A percentile compares a stretch with the other conserved stretches of the same genome.
These are phyloP conservation scores for Geranium rotundifolium DNA, from an alignment of 345 rosid genomes.

Conservation along the genomic window DNA sequence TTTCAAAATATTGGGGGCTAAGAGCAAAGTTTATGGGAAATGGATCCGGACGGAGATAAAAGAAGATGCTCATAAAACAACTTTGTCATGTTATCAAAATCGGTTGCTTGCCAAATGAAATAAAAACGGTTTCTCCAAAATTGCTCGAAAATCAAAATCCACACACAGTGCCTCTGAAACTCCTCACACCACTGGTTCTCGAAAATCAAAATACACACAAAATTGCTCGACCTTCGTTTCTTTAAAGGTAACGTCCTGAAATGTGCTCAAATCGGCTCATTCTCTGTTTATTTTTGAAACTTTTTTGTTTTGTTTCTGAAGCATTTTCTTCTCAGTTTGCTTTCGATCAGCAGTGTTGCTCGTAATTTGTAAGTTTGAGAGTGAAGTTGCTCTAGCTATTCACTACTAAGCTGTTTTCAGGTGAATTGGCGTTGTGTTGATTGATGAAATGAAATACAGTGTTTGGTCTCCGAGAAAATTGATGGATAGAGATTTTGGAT, in stretches of 20 bases:
- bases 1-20: too few relatives aligned
- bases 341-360: too few relatives aligned
- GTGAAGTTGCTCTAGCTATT: not conserved
- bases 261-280: too few relatives aligned
- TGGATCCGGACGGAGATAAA: not conserved
- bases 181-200: constrained; percentile 27
- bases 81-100: not conserved
- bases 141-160: not conserved
- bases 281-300: too few relatives aligned
- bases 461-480: constrained; percentile 11
- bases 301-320: too few relatives aligned
- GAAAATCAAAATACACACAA: too few relatives aligned
- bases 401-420: not conserved
- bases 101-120: too few relatives aligned
- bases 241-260: constrained; percentile 3
- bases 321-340: too few relatives aligned
- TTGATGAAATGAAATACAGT: not conserved
- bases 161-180: constrained; percentile 23
- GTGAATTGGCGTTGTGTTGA: not conserved
- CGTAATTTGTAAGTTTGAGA: not conserved
- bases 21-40: too few relatives aligned
- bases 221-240: not conserved
- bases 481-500: not conserved
- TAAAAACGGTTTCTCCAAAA: too few relatives aligned
- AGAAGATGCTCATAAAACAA: not conserved